Evolutionary conservation across 83 land plant genomes (phyloP).

Genomic region (Diphasiastrum complanatum): DNA sequence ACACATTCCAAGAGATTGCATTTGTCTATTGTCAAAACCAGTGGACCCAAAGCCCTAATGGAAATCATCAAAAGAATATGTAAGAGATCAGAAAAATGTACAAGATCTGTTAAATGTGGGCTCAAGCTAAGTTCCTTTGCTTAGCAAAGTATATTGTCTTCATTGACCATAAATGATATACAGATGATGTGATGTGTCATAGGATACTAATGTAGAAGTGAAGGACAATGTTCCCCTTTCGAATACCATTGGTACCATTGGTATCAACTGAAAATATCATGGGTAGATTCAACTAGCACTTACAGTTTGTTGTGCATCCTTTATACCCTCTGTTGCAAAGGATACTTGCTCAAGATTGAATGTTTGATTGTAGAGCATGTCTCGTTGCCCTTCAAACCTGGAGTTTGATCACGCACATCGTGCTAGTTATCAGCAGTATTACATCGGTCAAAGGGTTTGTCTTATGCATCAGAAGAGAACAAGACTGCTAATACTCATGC

Average conservation of each 20-base stretch:
- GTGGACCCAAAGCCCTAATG: neutral
- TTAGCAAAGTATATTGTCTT: no score
- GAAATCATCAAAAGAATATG: neutral
- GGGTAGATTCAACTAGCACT: slow-evolving; percentile 12
- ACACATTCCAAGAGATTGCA: neutral
- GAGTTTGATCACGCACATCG: neutral
- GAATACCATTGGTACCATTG: neutral
- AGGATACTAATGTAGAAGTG: no score
- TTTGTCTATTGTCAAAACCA: neutral
- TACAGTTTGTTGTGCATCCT: slow-evolving; percentile 99
- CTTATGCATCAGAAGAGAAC: neutral
- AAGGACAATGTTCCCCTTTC: neutral
- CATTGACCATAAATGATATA: no score
- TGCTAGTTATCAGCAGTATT: neutral
- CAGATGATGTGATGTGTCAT: no score
- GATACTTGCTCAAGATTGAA: slow-evolving; percentile 97
- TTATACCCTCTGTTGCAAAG: slow-evolving; percentile 92
- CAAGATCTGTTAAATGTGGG: neutral
- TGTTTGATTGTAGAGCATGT: slow-evolving; percentile 91
- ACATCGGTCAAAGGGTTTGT: neutral
- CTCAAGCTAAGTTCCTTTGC: no score
- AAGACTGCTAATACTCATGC: no score
- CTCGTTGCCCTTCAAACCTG: slow-evolving; percentile 98
- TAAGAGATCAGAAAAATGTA: neutral
- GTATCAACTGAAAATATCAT: slow-evolving; percentile 8